Conservation (phyloP, 2,329 filamentous ascomycete genomes). For the Hymenoscyphus albidus region DNA sequence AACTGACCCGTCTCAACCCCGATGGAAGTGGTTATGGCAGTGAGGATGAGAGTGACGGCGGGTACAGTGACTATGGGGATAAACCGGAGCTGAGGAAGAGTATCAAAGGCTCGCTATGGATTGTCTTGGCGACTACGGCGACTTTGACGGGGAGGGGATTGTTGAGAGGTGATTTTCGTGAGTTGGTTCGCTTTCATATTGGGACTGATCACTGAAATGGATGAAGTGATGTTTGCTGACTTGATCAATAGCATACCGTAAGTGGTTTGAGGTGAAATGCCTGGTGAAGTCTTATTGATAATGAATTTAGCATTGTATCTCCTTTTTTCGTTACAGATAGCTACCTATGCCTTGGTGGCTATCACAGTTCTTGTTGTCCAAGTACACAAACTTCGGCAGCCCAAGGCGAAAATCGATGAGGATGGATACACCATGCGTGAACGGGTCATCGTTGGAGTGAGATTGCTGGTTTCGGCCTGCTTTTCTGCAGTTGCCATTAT, state of each 20-base stretch:
- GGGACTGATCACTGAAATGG: background rate
- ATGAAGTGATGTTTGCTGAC: constrained; percentile 1
- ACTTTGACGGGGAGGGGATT: constrained; percentile 27
- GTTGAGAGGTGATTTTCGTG: constrained; percentile 29
- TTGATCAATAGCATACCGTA: constrained; percentile 22
- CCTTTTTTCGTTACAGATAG: constrained; percentile 25
- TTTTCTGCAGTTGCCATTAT: constrained; percentile 22
- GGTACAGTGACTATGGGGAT: background rate
- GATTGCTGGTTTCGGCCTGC: constrained; percentile 19
- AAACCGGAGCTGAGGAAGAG: constrained; percentile 12
- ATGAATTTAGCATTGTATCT: constrained; percentile 26
- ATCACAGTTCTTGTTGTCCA: constrained; percentile 18
- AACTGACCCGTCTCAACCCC: background rate
- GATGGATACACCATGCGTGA: constrained; percentile 16
- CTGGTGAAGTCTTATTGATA: background rate
- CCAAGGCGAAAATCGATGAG: constrained; percentile 12
- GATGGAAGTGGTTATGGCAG: constrained; percentile 5
- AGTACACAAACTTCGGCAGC: constrained; percentile 16
- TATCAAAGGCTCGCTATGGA: constrained; percentile 22
- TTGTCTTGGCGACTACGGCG: constrained; percentile 19
- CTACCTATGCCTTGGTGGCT: constrained; percentile 23
- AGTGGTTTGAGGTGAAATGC: constrained; percentile 13
- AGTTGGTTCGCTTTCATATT: constrained; percentile 13
- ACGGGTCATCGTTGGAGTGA: constrained; percentile 17
- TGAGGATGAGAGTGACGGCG: constrained; percentile 1